Percentiles rank a stretch among this genome's conserved stretches.
Evolutionary conservation across 495 filamentous ascomycete genomes (phyloP).

Genomic region (Chaetomium tenue): DNA sequence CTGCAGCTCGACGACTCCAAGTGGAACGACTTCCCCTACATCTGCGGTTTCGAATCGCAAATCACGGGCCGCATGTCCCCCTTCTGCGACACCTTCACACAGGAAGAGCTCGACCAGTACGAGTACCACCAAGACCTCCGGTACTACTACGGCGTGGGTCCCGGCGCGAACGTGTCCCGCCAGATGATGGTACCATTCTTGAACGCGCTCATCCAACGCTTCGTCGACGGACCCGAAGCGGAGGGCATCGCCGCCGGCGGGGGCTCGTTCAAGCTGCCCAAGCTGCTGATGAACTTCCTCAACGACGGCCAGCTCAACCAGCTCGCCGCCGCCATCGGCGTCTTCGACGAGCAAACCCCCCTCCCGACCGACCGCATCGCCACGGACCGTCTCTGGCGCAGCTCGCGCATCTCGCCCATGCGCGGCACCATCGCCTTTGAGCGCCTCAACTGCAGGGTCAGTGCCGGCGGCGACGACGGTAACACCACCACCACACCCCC

Average conservation of each 20-base stretch:
- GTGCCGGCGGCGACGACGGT: background rate
- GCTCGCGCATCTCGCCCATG: conserved; percentile 54
- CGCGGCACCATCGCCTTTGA: conserved; percentile 56
- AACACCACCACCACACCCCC: background rate
- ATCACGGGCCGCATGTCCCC: conserved; percentile 54
- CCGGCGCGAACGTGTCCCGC: conserved; percentile 48
- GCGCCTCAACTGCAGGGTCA: conserved; percentile 42
- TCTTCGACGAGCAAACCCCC: conserved; percentile 50
- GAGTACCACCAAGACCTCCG: conserved; percentile 60
- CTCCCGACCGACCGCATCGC: conserved; percentile 45
- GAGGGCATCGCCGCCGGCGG: background rate
- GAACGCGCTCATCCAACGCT: conserved; percentile 45
- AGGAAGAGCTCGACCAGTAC: conserved; percentile 53
- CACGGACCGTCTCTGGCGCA: conserved; percentile 39
- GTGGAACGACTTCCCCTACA: conserved; percentile 55
- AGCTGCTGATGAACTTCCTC: conserved; percentile 53
- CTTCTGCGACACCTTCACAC: conserved; percentile 54
- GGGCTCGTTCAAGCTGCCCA: conserved; percentile 41
- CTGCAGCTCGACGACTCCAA: conserved; percentile 51
- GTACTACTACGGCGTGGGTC: conserved; percentile 59
- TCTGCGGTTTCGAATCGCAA: conserved; percentile 61
- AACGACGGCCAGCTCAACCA: conserved; percentile 62
- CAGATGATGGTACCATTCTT: conserved; percentile 53
- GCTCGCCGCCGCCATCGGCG: conserved; percentile 51
- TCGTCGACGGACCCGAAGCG: conserved; percentile 43